These are phyloP conservation scores for Colletotrichum viniferum DNA, from an alignment of 2,329 filamentous ascomycete genomes.

Conservation along the genomic window DNA sequence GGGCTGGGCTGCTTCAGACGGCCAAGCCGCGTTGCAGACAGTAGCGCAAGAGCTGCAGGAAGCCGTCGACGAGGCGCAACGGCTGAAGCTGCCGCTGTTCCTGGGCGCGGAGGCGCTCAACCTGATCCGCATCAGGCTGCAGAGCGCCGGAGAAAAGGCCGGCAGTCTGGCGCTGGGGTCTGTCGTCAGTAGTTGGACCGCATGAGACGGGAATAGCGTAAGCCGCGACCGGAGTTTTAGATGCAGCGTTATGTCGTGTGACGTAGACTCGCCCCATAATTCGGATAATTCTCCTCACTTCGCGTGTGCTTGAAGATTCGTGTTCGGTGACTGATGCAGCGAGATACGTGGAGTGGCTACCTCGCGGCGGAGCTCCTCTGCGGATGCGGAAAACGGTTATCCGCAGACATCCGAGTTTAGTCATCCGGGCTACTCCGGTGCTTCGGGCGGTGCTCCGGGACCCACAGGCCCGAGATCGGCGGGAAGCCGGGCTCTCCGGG, in stretches of 20 bases:
- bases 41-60: slow-evolving; percentile 37
- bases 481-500: neutral
- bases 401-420: neutral
- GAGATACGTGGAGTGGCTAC: neutral
- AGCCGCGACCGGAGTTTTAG: neutral
- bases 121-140: slow-evolving; percentile 28
- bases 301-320: neutral
- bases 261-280: neutral
- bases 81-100: slow-evolving; percentile 43
- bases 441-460: neutral
- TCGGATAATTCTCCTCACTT: neutral
- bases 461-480: neutral
- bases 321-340: neutral
- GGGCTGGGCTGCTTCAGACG: neutral
- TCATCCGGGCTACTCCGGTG: neutral
- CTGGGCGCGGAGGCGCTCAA: slow-evolving; percentile 44
- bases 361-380: neutral
- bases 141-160: neutral
- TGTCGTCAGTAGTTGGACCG: neutral
- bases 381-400: neutral
- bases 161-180: neutral
- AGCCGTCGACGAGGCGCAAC: slow-evolving; percentile 46
- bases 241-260: neutral
- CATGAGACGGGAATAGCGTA: neutral
- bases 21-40: slow-evolving; percentile 22